Conservation (phyloP, 202 grass and related monocot genomes). For the Musa balbisiana region DNA sequence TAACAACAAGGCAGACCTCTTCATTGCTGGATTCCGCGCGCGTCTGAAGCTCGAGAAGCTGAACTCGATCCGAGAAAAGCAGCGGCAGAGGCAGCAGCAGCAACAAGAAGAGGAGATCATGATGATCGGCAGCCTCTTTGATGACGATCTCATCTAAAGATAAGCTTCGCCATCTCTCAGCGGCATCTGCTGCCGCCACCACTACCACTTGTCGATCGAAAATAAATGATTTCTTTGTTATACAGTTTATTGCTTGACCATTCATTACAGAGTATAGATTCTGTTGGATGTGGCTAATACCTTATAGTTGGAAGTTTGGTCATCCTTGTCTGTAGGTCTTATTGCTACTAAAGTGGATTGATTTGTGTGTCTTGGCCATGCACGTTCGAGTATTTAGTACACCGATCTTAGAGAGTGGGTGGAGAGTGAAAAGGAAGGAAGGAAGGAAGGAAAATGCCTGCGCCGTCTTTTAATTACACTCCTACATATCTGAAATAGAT, state of each 20-base stretch:
- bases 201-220: neutral
- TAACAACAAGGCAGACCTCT: slow-evolving; percentile 79
- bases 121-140: slow-evolving; percentile 12
- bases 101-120: slow-evolving; percentile 11
- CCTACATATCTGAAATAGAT: neutral
- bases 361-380: neutral
- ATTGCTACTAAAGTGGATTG: neutral
- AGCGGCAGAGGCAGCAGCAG: slow-evolving; percentile 20
- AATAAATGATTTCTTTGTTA: neutral
- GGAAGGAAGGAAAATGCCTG: neutral
- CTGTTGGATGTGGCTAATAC: too few species aligned
- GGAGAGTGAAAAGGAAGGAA: neutral
- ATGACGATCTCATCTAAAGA: slow-evolving; percentile 1
- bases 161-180: neutral
- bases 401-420: neutral
- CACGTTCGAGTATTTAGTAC: neutral
- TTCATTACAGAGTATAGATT: neutral
- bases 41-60: slow-evolving; percentile 85
- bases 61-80: slow-evolving; percentile 72
- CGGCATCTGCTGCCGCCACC: neutral
- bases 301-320: neutral
- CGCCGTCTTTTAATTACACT: neutral
- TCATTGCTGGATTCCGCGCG: slow-evolving; percentile 71
- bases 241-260: neutral
- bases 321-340: neutral